These are phyloP conservation scores for Incumbomyces delicatus DNA, from an alignment of 2,329 filamentous ascomycete species.

Conservation along the genomic window DNA sequence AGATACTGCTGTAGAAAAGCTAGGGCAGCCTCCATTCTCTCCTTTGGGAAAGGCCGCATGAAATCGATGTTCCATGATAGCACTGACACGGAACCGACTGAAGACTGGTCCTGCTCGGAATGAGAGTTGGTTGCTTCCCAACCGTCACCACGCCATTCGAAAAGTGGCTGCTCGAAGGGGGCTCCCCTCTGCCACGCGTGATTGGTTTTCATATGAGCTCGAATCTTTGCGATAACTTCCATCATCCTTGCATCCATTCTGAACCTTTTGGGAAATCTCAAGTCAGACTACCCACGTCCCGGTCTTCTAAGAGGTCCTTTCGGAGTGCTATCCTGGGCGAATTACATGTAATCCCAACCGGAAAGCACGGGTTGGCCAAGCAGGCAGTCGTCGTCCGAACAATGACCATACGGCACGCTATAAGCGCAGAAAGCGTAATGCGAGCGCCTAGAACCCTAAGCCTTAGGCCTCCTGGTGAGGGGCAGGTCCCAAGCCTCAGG, in stretches of 20 bases:
- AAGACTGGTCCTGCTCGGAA: not conserved
- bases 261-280: too few relatives aligned
- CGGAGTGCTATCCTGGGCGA: not conserved
- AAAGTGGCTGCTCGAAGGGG: conserved; percentile 18
- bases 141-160: conserved; percentile 12
- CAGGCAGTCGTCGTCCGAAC: too few relatives aligned
- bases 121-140: not conserved
- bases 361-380: not conserved
- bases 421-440: too few relatives aligned
- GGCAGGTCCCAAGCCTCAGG: too few relatives aligned
- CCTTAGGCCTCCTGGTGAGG: too few relatives aligned
- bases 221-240: not conserved
- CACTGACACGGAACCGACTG: conserved; percentile 22
- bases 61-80: conserved; percentile 44
- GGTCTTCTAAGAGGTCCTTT: not conserved
- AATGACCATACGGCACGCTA: too few relatives aligned
- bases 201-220: not conserved
- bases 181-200: conserved; percentile 19
- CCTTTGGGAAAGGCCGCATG: conserved; percentile 27
- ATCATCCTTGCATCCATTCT: too few relatives aligned
- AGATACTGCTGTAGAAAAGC: conserved; percentile 28
- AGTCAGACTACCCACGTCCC: too few relatives aligned
- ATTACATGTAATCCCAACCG: not conserved
- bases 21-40: conserved; percentile 35
- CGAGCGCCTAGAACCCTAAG: too few relatives aligned